phyloP scores from a whole-genome alignment of 2,329 filamentous ascomycete genomes.

The Berkeleyomyces rouxiae region DNA sequence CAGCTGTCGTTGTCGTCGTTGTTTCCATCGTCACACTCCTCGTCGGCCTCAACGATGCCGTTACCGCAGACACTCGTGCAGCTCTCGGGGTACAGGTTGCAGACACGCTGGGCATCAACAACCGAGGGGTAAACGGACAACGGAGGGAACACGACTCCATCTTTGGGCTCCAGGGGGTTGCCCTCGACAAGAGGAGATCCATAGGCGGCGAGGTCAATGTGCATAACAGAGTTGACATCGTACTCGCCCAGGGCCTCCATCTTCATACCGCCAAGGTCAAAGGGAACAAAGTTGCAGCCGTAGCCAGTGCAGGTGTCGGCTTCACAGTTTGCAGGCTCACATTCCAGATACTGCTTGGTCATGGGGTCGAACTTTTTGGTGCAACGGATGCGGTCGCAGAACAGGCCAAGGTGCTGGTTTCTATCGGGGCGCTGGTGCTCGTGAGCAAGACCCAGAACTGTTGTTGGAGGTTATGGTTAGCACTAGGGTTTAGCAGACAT shows the following conservation, averaged over 20 bases:
- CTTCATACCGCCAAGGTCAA: not conserved
- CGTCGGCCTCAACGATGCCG: slow-evolving; percentile 5
- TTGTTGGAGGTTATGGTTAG: not conserved
- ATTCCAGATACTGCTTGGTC: not conserved
- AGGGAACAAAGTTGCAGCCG: slow-evolving; percentile 9
- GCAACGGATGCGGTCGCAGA: slow-evolving; percentile 9
- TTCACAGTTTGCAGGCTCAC: not conserved
- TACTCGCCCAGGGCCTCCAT: not conserved
- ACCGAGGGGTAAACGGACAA: not conserved
- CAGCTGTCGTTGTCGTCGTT: not conserved
- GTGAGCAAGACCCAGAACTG: slow-evolving; percentile 10
- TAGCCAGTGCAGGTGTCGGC: slow-evolving; percentile 9
- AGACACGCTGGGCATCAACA: slow-evolving; percentile 5
- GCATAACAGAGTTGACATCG: slow-evolving; percentile 11
- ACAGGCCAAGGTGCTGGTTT: not conserved
- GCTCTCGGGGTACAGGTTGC: not conserved
- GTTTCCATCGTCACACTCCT: slow-evolving; percentile 10
- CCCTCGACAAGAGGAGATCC: not conserved
- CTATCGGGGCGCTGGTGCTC: slow-evolving; percentile 10
- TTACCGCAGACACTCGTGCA: slow-evolving; percentile 10
- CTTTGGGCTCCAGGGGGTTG: not conserved
- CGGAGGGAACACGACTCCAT: not conserved
- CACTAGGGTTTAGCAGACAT: no score
- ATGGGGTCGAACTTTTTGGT: not conserved
- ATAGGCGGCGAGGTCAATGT: slow-evolving; percentile 3